Base-by-base conservation (phyloP, 352 stramenopile species). In the Phytophthora litchii region DNA sequence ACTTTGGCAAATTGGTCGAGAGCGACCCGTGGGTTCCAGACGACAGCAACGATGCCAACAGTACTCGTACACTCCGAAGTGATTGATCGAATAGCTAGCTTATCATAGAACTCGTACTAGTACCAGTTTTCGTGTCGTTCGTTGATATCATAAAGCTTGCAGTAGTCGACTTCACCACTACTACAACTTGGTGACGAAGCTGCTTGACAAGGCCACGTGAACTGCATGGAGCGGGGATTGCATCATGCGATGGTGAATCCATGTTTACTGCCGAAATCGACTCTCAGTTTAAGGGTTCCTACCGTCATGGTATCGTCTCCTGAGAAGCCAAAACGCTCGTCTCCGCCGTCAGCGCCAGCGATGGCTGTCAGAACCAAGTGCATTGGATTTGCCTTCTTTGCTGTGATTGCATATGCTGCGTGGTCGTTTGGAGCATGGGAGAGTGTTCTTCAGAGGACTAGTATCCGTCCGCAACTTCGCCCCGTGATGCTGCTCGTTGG, bases 401-500 rank as follows among this genome's bases (percentile, higher is more conserved):
- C 21, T 6, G 6, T 60, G 45, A 45, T 38, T 12, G 37, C 61
- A 31, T 66, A 59, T 46, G 43, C 63, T 23, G 51, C 42, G 45
- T 72, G 57, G 63, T 63, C 36, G 3, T 47, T 67, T n/a, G 57
- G 63, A 11, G 50, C 62, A 1, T 66, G 49, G 57, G 49, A 66
- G 4, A 9, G 6, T n/a, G 29, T 66, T 37, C 40, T 66, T 11
- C 14, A 66, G 25, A 43, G 41, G 19, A 44, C 12, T 29, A 58
- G 21, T 36, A 36, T 66, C 1, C 51, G 34, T 7, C 49, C 48
- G 43, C 36, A 46, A 59, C 50, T 64, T 41, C 62, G 68, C 0
- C 69, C 72, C 3, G 54, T 64, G 20, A 52, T 86, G 23, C 45
- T 86, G n/a, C 72, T 89, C 10, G 42, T 80, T 6, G 83, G 83